A percentile compares a stretch with the other conserved stretches of the same genome.
Evolutionary conservation across 2,329 filamentous ascomycete genomes (phyloP).

Genomic region (Pseudocercospora musae): DNA sequence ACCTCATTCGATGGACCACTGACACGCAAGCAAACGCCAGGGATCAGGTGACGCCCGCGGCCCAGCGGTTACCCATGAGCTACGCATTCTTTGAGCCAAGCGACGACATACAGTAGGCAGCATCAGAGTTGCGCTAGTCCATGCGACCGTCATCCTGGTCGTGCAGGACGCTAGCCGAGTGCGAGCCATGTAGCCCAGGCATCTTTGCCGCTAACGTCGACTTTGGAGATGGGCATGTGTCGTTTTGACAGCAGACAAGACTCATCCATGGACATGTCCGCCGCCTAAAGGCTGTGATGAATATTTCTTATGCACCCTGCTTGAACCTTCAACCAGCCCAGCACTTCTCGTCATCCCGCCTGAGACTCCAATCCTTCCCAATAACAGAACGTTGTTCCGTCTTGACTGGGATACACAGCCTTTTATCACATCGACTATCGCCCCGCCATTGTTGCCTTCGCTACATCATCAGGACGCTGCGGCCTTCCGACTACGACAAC

Average conservation of each 20-base stretch:
- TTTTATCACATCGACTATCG: conserved; percentile 24
- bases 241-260: conserved; percentile 21
- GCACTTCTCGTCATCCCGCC: conserved; percentile 7
- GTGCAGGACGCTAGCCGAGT: conserved; percentile 21
- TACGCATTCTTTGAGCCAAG: conserved; percentile 15
- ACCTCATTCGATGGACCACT: conserved; percentile 15
- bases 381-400: conserved; percentile 18
- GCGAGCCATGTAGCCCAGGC: conserved; percentile 23
- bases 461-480: conserved; percentile 22
- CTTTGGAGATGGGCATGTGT: conserved; percentile 25
- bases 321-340: conserved; percentile 16
- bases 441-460: conserved; percentile 25
- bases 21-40: conserved; percentile 18
- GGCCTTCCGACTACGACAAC: conserved; percentile 10
- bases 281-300: conserved; percentile 19
- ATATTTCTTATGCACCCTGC: conserved; percentile 16
- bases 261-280: conserved; percentile 11
- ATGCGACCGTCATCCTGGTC: conserved; percentile 22
- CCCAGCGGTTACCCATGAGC: conserved; percentile 10
- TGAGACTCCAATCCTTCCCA: conserved; percentile 17
- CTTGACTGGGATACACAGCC: conserved; percentile 18
- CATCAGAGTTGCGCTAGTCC: conserved; percentile 14
- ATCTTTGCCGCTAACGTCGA: conserved; percentile 24
- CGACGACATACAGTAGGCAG: conserved; percentile 14
- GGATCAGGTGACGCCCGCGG: conserved; percentile 5